Evolutionary conservation across 495 filamentous ascomycete species (phyloP).

Genomic region (Penicillium silybi): DNA sequence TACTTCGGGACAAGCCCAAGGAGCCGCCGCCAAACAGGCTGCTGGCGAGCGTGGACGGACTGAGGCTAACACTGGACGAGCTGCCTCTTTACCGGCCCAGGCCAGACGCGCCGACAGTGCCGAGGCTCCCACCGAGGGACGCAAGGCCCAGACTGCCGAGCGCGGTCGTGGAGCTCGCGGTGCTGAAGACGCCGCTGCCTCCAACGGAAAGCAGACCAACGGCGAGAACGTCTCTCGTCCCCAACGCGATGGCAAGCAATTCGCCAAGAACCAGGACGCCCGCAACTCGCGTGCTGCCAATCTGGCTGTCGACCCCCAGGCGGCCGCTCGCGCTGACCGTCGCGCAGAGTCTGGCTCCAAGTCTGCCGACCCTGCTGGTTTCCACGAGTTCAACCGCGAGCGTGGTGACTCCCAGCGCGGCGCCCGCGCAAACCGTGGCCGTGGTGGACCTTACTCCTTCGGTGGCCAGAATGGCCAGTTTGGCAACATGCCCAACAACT

Average conservation of each 20-base stretch:
- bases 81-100: constrained; percentile 41
- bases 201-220: constrained; percentile 21
- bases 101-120: constrained; percentile 36
- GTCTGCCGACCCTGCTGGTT: constrained; percentile 34
- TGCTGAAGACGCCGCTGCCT: constrained; percentile 29
- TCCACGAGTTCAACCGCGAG: constrained; percentile 41
- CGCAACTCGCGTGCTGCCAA: constrained; percentile 26
- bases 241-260: constrained; percentile 34
- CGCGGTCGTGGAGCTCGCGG: constrained; percentile 33
- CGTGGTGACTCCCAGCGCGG: constrained; percentile 47
- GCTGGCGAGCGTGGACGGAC: constrained; percentile 37
- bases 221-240: constrained; percentile 30
- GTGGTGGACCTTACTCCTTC: constrained; percentile 46
- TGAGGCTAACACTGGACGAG: constrained; percentile 34
- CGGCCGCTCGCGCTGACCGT: constrained; percentile 30
- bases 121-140: constrained; percentile 31
- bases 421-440: constrained; percentile 52
- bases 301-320: constrained; percentile 34
- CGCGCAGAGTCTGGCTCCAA: constrained; percentile 39
- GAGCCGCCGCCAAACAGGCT: constrained; percentile 31
- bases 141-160: constrained; percentile 32
- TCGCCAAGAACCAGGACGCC: constrained; percentile 34
- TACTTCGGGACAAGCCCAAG: constrained; percentile 28
- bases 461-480: constrained; percentile 43
- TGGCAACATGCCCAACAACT: constrained; percentile 43